Evolutionary conservation across 1,284 basidiomycete genomes (phyloP), one percentile per base, ranked within the genome.

Genomic region (Entoloma clypeatum): DNA sequence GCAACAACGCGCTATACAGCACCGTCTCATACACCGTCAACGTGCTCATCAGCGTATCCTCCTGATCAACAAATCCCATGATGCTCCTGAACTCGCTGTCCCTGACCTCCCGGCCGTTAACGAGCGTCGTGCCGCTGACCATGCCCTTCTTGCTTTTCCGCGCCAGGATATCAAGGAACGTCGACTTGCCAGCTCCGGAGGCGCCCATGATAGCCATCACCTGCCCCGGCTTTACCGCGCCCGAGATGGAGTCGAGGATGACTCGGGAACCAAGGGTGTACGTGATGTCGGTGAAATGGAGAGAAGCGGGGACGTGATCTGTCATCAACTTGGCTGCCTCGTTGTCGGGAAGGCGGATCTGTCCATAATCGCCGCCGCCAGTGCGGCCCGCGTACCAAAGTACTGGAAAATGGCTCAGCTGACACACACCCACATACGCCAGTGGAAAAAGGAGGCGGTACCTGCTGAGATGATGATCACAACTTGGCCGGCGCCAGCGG

Each of bases 21-120:
- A 99, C 86, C 0, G 94, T 97, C 71, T 99, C 95, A 61, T 97
- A 98, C 8, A 98, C 95, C 1, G 94, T 98, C 60, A 99, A 67
- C 1, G 95, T 98, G 54, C 86, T 80, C 84, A 99, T 93, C 40
- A 99, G 69, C 5, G 93, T 95, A 62, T 99, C 95, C 63, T 98
- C 95, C 64, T 99, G 95, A 61, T 99, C 95, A 38, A 99, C 95
- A 54, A 89, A 99, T 23, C 95, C 95, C 46, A 86, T 81, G 7
- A 97, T 83, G 21, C 81, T 79, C 58, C 83, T 84, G 72, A 92
- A 97, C 55, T 86, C 80, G 26, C 73, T 66, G 55, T 92, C 75
- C 33, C 71, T 69, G 30, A 96, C 85, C 45, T 77, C 73, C 2
- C 89, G 74, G 0, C 94, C 93, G 57, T 98, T 98, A 41, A 98